These are phyloP conservation scores for Tylopilus felleus DNA, from an alignment of 768 basidiomycete genomes.

Conservation along the genomic window DNA sequence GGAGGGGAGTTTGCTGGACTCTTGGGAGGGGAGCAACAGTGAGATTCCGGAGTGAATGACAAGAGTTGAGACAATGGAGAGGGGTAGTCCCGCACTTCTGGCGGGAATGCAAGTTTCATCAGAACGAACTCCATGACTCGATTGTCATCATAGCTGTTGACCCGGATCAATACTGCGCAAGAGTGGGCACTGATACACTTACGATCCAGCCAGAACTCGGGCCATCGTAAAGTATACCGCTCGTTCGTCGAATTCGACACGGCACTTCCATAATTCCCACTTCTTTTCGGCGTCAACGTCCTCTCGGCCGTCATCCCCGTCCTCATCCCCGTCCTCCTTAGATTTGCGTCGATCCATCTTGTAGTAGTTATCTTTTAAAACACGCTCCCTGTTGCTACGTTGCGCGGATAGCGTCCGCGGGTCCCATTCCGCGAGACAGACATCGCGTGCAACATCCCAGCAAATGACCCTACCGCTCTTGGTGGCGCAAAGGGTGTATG, in stretches of 20 bases:
- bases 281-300: slow-evolving; percentile 28
- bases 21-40: slow-evolving; percentile 21
- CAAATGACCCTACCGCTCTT: slow-evolving; percentile 75
- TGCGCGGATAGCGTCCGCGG: slow-evolving; percentile 34
- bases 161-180: slow-evolving; percentile 1
- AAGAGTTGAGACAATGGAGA: slow-evolving; percentile 17
- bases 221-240: slow-evolving; percentile 78
- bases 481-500: slow-evolving; percentile 73
- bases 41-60: slow-evolving; percentile 13
- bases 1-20: slow-evolving; percentile 29
- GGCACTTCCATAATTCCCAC: slow-evolving; percentile 78
- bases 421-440: slow-evolving; percentile 66
- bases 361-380: slow-evolving; percentile 5
- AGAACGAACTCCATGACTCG: slow-evolving; percentile 69
- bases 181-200: slow-evolving; percentile 23
- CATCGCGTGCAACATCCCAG: slow-evolving; percentile 66
- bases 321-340: slow-evolving; percentile 15
- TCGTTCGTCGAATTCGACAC: slow-evolving; percentile 69
- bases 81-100: slow-evolving; percentile 38
- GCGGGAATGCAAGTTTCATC: slow-evolving; percentile 63
- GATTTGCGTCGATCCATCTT: slow-evolving; percentile 5
- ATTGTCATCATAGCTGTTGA: slow-evolving; percentile 51
- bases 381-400: background rate
- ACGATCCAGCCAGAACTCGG: slow-evolving; percentile 51
- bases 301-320: slow-evolving; percentile 2